phyloP scores from a whole-genome alignment of 257 asterid genomes.

The Nicotiana paniculata region DNA sequence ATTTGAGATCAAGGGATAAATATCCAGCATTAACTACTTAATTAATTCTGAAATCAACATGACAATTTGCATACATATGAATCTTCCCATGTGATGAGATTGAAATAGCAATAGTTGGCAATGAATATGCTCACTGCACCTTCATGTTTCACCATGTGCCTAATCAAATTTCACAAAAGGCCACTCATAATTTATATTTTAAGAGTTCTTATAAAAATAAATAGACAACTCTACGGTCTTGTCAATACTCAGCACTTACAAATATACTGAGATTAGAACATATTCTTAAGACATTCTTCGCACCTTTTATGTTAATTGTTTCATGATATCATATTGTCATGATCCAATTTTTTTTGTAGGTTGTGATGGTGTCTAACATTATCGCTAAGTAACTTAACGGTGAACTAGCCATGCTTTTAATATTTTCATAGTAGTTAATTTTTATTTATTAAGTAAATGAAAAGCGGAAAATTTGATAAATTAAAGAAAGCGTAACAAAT shows the following conservation, averaged over 20 bases:
- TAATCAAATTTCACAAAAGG: background rate
- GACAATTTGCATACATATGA: background rate
- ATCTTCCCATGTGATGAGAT: background rate
- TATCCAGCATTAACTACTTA: background rate
- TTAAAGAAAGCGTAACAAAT: no score
- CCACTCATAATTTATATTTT: background rate
- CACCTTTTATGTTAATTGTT: background rate
- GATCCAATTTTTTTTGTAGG: no score
- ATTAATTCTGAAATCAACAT: background rate
- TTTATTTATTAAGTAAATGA: no score
- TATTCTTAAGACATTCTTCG: background rate
- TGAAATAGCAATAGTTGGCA: background rate
- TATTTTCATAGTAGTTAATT: no score
- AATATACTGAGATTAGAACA: background rate
- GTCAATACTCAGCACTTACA: background rate
- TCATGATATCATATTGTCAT: no score
- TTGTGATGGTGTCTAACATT: no score
- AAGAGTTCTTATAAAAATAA: background rate
- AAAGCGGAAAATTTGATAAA: no score
- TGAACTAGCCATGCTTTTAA: no score
- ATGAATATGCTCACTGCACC: background rate
- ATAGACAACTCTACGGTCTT: background rate
- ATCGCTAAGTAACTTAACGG: no score
- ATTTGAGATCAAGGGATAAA: background rate
- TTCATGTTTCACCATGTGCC: background rate